Evolutionary conservation across 257 asterid genomes (phyloP).

Genomic region (Fraxinus quadrangulata): DNA sequence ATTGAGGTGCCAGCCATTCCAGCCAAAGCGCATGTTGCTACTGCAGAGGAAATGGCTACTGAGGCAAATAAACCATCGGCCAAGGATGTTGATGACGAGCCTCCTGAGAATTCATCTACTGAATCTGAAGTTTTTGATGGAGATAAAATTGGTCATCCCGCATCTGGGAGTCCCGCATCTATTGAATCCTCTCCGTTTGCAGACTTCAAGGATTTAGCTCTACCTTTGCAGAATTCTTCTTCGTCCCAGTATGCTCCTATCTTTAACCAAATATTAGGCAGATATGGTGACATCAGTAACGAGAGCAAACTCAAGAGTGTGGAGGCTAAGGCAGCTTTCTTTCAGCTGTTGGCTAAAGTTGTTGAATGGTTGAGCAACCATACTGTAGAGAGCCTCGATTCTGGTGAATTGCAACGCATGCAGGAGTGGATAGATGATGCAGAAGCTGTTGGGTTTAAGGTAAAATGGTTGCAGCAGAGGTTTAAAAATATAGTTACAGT

Average conservation of each 20-base stretch:
- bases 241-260: slow-evolving; percentile 11
- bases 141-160: slow-evolving; percentile 18
- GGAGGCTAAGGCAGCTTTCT: slow-evolving; percentile 28
- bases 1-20: too few species aligned
- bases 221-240: slow-evolving; percentile 13
- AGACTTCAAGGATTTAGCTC: slow-evolving; percentile 19
- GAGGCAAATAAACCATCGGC: not conserved
- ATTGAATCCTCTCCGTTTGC: not conserved
- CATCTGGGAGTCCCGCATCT: not conserved
- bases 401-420: slow-evolving; percentile 24
- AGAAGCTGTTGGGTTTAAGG: slow-evolving; percentile 37
- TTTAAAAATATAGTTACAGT: slow-evolving; percentile 16
- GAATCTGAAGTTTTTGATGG: slow-evolving; percentile 26
- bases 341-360: slow-evolving; percentile 37
- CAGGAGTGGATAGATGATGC: slow-evolving; percentile 36
- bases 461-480: slow-evolving; percentile 43
- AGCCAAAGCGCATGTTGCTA: too few species aligned
- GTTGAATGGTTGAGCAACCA: slow-evolving; percentile 26
- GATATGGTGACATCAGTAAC: slow-evolving; percentile 36
- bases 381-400: slow-evolving; percentile 18
- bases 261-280: slow-evolving; percentile 25
- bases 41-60: not conserved
- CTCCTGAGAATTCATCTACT: slow-evolving; percentile 8
- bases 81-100: slow-evolving; percentile 13
- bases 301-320: slow-evolving; percentile 34